Evolutionary conservation across 2,329 filamentous ascomycete genomes (phyloP), one percentile per base, ranked within the genome.

Genomic region (Fusarium hostae): DNA sequence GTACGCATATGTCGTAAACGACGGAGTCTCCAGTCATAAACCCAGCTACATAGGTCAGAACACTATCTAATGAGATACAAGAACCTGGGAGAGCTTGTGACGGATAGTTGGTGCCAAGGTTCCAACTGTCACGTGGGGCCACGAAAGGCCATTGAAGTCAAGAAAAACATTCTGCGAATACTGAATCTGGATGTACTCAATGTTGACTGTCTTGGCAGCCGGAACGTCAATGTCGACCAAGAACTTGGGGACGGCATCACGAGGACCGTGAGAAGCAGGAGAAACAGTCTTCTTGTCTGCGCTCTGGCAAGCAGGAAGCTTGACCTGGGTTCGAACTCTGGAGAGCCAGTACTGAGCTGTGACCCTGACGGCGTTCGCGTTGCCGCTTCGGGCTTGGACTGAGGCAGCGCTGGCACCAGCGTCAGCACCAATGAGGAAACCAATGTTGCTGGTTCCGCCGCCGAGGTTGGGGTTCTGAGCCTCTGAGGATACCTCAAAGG

Each of bases 181-280:
- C 61, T 82, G 80, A 15, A 82, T 80, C 74, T 82, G 79, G 0
- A 51, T 61, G 13, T 70, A 67, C 24, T 60, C 56, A 15, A 73
- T 55, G 2, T 41, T 59, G 9, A 75, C 60, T 18, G 70, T 73
- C 55, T 72, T 61, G 18, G 57, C 34, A 9, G 20, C 11, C 3
- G 62, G 20, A 28, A 75, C 24, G 6, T 65, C 39, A 3, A 58
- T 32, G 10, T 73, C 68, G 2, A 75, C 34, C 4, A 59, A 11
- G 47, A 75, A 75, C 26, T 39, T 55, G 7, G 73, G 73, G 6
- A 75, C 51, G 3, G 59, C 63, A 58, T 74, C 71, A 30, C 71
- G 59, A 0, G 56, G 56, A 7, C 59, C 59, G 0, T 45, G 30
- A 26, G 68, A 52, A 15, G 28, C 41, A 3, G 64, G 72, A 2